phyloP scores from a whole-genome alignment of 495 filamentous ascomycete genomes.

The Jackrogersella minutella region DNA sequence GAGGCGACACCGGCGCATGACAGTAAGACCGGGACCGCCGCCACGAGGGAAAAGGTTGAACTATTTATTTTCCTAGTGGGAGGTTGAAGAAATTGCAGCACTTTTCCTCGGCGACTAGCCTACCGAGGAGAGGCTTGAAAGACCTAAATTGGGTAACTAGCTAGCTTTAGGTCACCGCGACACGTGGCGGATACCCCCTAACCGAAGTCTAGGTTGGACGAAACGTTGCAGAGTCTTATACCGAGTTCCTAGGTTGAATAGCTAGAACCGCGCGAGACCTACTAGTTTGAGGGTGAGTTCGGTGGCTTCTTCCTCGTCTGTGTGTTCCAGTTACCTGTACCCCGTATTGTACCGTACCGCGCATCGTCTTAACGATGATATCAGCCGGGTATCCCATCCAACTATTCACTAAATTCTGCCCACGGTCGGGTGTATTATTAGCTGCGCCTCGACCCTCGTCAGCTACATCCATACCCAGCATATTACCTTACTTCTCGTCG shows the following conservation, averaged over 20 bases:
- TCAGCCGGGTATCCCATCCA: conserved; percentile 22
- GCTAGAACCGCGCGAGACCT: conserved; percentile 21
- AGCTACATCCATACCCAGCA: conserved; percentile 13
- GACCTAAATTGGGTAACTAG: conserved; percentile 28
- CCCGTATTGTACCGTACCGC: no score
- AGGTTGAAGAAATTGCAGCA: conserved; percentile 7
- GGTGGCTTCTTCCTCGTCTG: conserved; percentile 13
- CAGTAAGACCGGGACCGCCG: conserved; percentile 10
- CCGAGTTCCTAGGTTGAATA: conserved; percentile 26
- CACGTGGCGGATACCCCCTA: conserved; percentile 31
- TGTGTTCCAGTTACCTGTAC: no score
- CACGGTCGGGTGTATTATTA: conserved; percentile 24
- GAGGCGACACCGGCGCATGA: conserved; percentile 22
- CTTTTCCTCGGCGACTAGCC: conserved; percentile 16
- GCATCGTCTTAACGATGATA: no score
- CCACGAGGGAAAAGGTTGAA: not conserved
- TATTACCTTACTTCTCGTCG: no score
- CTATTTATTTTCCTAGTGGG: not conserved
- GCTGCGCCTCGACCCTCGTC: conserved; percentile 23
- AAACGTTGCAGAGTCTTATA: conserved; percentile 41
- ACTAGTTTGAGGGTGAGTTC: conserved; percentile 26
- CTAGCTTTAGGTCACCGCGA: conserved; percentile 20
- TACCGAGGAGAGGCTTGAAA: conserved; percentile 13
- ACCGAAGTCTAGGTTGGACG: conserved; percentile 22
- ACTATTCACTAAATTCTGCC: conserved; percentile 8